Evolutionary conservation across 1,139 yeast species (phyloP).

Genomic region (Waltiozyma sp.): DNA sequence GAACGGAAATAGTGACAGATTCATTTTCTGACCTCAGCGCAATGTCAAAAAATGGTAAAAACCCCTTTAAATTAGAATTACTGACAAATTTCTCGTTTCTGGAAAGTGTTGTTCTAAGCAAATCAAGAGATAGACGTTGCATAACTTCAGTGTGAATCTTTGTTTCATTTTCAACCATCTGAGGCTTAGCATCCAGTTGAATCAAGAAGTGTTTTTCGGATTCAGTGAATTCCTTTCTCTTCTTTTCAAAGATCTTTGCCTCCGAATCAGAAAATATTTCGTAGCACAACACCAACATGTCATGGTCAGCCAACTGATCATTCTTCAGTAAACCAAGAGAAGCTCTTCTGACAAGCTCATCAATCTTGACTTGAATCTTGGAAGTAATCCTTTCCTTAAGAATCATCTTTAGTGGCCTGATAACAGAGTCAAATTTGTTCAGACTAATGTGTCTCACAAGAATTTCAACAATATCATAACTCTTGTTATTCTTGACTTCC

Average conservation of each 20-base stretch:
- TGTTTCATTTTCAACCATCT: conserved; percentile 40
- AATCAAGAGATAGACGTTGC: conserved; percentile 70
- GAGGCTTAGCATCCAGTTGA: conserved; percentile 47
- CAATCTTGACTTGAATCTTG: conserved; percentile 65
- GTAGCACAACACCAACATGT: conserved; percentile 60
- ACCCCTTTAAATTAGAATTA: conserved; percentile 53
- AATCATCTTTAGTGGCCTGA: conserved; percentile 60
- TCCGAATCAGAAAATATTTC: conserved; percentile 56
- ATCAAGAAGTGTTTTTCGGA: conserved; percentile 59
- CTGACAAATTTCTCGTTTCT: conserved; percentile 49
- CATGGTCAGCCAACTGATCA: conserved; percentile 39
- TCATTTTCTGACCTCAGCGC: conserved; percentile 61
- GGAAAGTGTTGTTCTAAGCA: conserved; percentile 60
- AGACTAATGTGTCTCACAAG: conserved; percentile 58
- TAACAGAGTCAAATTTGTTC: conserved; percentile 43
- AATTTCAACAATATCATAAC: conserved; percentile 80
- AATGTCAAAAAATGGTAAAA: conserved; percentile 59
- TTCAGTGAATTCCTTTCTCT: conserved; percentile 19
- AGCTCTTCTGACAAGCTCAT: conserved; percentile 67
- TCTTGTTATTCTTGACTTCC: conserved; percentile 82
- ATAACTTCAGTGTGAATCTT: conserved; percentile 44
- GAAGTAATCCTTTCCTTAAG: conserved; percentile 54
- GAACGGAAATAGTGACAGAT: conserved; percentile 56
- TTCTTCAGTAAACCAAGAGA: conserved; percentile 72
- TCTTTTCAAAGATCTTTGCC: conserved; percentile 15